phyloP scores from a whole-genome alignment of 2,329 filamentous ascomycete genomes.

The Penicillium sp. region DNA sequence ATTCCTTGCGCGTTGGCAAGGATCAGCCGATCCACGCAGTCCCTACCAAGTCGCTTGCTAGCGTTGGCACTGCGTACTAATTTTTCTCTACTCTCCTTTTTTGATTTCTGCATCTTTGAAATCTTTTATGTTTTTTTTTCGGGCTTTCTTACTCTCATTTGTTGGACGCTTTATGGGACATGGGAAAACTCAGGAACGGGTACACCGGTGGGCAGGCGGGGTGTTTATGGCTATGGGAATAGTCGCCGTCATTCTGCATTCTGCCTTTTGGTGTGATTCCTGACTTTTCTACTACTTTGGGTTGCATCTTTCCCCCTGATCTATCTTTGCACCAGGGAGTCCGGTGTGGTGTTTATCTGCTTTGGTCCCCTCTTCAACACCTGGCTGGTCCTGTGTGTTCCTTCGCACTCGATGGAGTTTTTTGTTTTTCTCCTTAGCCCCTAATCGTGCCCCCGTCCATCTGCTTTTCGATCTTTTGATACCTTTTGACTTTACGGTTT shows the following conservation, averaged over 20 bases:
- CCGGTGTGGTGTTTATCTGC: constrained; percentile 45
- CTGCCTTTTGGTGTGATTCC: constrained; percentile 35
- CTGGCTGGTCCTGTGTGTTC: constrained; percentile 50
- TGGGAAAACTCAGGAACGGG: constrained; percentile 38
- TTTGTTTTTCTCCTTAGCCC: constrained; percentile 33
- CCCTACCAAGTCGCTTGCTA: constrained; percentile 45
- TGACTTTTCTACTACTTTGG: constrained; percentile 27
- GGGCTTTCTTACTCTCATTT: constrained; percentile 32
- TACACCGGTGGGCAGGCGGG: constrained; percentile 37
- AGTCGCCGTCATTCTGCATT: constrained; percentile 32
- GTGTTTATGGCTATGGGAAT: constrained; percentile 32
- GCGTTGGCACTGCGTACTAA: constrained; percentile 45
- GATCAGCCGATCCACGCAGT: constrained; percentile 46
- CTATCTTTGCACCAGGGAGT: constrained; percentile 43
- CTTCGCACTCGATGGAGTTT: constrained; percentile 43
- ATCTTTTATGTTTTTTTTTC: constrained; percentile 25
- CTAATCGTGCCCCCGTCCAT: constrained; percentile 36
- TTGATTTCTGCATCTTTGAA: constrained; percentile 17
- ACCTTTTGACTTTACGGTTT: constrained; percentile 29
- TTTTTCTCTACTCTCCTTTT: constrained; percentile 7
- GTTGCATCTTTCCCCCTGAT: constrained; percentile 30
- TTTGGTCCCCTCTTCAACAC: constrained; percentile 41
- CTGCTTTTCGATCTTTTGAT: constrained; percentile 32
- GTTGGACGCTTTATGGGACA: constrained; percentile 43
- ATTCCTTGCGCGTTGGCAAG: constrained; percentile 50